These are phyloP conservation scores for Salvia sclarea DNA, from an alignment of 305 asterid species.

Conservation along the genomic window DNA sequence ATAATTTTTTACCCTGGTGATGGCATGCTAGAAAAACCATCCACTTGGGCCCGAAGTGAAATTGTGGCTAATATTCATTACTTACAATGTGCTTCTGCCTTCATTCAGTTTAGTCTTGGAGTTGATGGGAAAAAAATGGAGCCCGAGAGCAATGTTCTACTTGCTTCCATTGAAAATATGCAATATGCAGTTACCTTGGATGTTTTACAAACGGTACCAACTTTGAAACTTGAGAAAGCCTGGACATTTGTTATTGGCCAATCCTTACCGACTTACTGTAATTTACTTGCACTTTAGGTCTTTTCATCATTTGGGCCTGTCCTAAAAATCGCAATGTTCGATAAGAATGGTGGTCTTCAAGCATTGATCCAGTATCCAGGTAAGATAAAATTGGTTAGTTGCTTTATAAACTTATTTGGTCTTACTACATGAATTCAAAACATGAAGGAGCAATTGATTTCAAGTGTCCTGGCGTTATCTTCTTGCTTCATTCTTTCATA, in stretches of 20 bases:
- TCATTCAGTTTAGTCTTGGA: conserved; percentile 70
- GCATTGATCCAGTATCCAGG: conserved; percentile 64
- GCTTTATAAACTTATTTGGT: conserved; percentile 21
- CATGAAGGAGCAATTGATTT: neutral
- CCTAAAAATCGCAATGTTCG: conserved; percentile 92
- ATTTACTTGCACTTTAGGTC: conserved; percentile 48
- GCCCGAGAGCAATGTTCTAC: conserved; percentile 93
- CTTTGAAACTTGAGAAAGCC: conserved; percentile 29
- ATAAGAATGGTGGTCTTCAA: conserved; percentile 93
- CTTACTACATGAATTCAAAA: conserved; percentile 4
- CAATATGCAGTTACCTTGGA: conserved; percentile 95
- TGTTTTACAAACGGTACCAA: conserved; percentile 68
- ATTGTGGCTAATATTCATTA: conserved; percentile 4
- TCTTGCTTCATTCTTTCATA: neutral
- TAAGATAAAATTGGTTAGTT: conserved; percentile 25
- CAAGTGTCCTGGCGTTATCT: neutral
- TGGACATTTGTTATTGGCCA: conserved; percentile 10
- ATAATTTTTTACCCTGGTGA: conserved; percentile 11
- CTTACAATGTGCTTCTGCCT: conserved; percentile 18
- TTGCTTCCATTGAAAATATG: conserved; percentile 98
- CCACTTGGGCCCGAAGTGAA: conserved; percentile 10
- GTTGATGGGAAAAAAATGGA: conserved; percentile 82
- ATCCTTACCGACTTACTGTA: conserved; percentile 24
- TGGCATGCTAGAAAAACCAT: neutral
- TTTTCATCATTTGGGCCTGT: conserved; percentile 90